These are phyloP conservation scores for Russula emetica DNA, from an alignment of 768 basidiomycete genomes.

Conservation along the genomic window DNA sequence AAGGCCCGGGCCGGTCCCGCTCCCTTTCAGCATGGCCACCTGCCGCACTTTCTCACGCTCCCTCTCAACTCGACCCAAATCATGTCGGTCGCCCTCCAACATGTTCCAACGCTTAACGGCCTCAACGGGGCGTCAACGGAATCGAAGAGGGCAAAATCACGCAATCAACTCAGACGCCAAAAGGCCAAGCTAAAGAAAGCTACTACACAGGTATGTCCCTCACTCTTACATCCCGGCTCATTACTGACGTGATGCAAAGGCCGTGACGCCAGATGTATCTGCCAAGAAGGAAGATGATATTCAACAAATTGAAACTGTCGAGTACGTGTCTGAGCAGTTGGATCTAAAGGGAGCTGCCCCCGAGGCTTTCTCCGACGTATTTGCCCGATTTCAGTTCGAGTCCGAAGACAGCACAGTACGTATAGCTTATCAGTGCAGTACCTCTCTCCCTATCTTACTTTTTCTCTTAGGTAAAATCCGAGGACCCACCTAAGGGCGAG, in stretches of 20 bases:
- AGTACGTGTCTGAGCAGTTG: slow-evolving; percentile 85
- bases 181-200: slow-evolving; percentile 79
- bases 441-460: neutral
- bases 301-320: slow-evolving; percentile 48
- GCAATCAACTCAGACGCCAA: slow-evolving; percentile 77
- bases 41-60: slow-evolving; percentile 7
- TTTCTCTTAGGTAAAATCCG: slow-evolving; percentile 20
- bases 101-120: slow-evolving; percentile 30
- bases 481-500: slow-evolving; percentile 72
- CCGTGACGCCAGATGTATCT: slow-evolving; percentile 40
- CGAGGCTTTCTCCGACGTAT: slow-evolving; percentile 88
- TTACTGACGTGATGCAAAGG: slow-evolving; percentile 28
- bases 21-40: neutral
- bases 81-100: slow-evolving; percentile 34
- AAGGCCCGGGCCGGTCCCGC: neutral
- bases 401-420: slow-evolving; percentile 58
- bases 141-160: slow-evolving; percentile 58
- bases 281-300: slow-evolving; percentile 32
- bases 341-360: slow-evolving; percentile 69
- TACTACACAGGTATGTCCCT: slow-evolving; percentile 29
- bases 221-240: slow-evolving; percentile 4
- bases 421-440: slow-evolving; percentile 19
- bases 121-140: slow-evolving; percentile 39
- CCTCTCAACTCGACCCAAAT: neutral
- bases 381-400: slow-evolving; percentile 85